Evolutionary conservation across 2,329 filamentous ascomycete species (phyloP), one percentile per base, ranked within the genome.

Genomic region (Graphiopsis chlorocephala): DNA sequence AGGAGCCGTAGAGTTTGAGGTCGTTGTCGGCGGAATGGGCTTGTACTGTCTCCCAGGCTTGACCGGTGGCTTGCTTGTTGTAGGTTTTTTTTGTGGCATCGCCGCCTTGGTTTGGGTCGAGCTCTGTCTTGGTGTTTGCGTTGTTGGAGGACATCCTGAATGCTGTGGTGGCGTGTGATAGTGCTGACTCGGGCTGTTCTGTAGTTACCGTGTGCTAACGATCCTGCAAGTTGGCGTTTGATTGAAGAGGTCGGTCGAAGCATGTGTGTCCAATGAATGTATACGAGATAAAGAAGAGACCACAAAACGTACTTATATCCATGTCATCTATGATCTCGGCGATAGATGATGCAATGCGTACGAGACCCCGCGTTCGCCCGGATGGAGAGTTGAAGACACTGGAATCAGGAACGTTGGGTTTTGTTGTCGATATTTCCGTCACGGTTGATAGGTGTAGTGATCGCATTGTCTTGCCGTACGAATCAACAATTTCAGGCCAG

Each of bases 1-100:
- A 93, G 71, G 89, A 90, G 29, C 91, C 91, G 74, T 90, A 96
- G 1, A 96, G 81, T 76, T 92, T 93, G 58, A 96, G 77, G 8
- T 89, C 85, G 67, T 85, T 81, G 6, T 92, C 89, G 66, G 86
- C 86, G n/a, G 84, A 82, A 72, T 92, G 92, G 61, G 84, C 88
- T 72, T 87, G 86, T 8, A 85, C 88, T 2, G 92, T 96, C 53
- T 82, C 78, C 57, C 88, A 81, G 25, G 92, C 92, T 62, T 83
- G 77, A 11, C 91, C 92, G 2, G 89, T 91, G 20, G 90, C 88
- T 75, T 88, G 90, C 71, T 88, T 90, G 74, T 88, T 85, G 69
- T 88, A 86, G 1, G 86, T 86, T 78, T 92, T 93, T 81, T 83
- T 83, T 35, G 72, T 75, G 4, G 78, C 60, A 66, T 90, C 81